Evolutionary conservation across 1,139 yeast species (phyloP).

Genomic region (Pichia norvegensis): DNA sequence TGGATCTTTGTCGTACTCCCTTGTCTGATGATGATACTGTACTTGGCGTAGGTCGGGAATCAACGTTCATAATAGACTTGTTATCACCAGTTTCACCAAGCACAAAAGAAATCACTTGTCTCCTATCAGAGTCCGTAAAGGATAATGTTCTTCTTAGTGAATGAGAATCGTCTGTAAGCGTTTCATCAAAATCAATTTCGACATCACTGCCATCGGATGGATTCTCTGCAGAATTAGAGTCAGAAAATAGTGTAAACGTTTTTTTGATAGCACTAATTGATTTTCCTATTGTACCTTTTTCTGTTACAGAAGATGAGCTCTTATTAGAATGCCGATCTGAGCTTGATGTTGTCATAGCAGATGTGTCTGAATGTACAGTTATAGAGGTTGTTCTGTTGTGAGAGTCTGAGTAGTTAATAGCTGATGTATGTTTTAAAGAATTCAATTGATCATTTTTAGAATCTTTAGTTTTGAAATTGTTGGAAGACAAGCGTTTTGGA

Average conservation of each 20-base stretch:
- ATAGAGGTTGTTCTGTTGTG: neutral
- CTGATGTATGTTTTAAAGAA: neutral
- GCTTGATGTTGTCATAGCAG: neutral
- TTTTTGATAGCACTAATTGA: conserved; percentile 18
- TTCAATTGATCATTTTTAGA: neutral
- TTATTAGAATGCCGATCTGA: conserved; percentile 6
- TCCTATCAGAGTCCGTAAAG: conserved; percentile 11
- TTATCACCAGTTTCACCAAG: neutral
- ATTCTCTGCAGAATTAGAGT: conserved; percentile 9
- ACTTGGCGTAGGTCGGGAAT: neutral
- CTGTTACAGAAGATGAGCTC: conserved; percentile 13
- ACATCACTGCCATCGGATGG: neutral
- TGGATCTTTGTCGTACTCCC: conserved; percentile 23
- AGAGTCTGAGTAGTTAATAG: neutral
- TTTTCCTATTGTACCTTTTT: conserved; percentile 16
- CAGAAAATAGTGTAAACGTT: conserved; percentile 21
- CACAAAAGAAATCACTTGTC: conserved; percentile 4
- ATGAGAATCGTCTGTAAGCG: neutral
- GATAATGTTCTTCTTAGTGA: conserved; percentile 6
- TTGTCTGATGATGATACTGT: neutral
- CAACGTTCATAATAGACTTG: neutral
- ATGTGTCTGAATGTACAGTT: neutral
- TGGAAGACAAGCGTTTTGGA: conserved; percentile 16
- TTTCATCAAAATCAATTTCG: neutral
- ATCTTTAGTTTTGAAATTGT: neutral